These are phyloP conservation scores for Botryotinia narcissicola DNA, from an alignment of 2,329 filamentous ascomycete genomes.

Conservation along the genomic window DNA sequence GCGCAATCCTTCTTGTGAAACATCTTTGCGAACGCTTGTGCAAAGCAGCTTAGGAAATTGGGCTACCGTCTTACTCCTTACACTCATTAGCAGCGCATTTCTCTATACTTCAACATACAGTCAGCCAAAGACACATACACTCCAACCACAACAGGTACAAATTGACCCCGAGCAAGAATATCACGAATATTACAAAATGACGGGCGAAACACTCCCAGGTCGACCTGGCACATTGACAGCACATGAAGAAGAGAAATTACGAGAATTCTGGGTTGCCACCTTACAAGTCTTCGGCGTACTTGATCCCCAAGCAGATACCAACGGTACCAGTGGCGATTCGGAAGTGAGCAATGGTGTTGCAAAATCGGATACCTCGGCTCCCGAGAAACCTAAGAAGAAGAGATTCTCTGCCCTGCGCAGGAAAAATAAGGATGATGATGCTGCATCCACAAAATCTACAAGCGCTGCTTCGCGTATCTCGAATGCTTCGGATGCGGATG, in stretches of 20 bases:
- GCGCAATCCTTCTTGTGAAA: slow-evolving; percentile 15
- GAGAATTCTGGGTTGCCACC: slow-evolving; percentile 77
- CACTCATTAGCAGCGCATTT: slow-evolving; percentile 20
- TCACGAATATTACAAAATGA: slow-evolving; percentile 40
- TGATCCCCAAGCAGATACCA: slow-evolving; percentile 38
- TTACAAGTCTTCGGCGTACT: slow-evolving; percentile 72
- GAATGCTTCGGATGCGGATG: slow-evolving; percentile 55
- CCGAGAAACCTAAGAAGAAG: slow-evolving; percentile 70
- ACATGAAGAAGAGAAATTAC: slow-evolving; percentile 84
- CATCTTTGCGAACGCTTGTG: not conserved
- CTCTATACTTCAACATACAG: slow-evolving; percentile 21
- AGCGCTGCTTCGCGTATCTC: slow-evolving; percentile 18
- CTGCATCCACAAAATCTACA: slow-evolving; percentile 41
- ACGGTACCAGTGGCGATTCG: slow-evolving; percentile 30
- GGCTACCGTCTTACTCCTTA: slow-evolving; percentile 18
- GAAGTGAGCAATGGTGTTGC: slow-evolving; percentile 29
- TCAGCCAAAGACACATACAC: slow-evolving; percentile 2
- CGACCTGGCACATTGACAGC: slow-evolving; percentile 83
- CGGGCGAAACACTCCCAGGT: slow-evolving; percentile 56
- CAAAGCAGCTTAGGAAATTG: slow-evolving; percentile 18
- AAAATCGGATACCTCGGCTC: slow-evolving; percentile 29
- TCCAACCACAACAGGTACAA: not conserved
- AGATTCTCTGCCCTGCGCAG: slow-evolving; percentile 67
- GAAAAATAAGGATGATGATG: slow-evolving; percentile 54
- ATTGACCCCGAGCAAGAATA: slow-evolving; percentile 22